phyloP scores from a whole-genome alignment of 441 rosid species.

The Pelargonium cotyledonis region DNA sequence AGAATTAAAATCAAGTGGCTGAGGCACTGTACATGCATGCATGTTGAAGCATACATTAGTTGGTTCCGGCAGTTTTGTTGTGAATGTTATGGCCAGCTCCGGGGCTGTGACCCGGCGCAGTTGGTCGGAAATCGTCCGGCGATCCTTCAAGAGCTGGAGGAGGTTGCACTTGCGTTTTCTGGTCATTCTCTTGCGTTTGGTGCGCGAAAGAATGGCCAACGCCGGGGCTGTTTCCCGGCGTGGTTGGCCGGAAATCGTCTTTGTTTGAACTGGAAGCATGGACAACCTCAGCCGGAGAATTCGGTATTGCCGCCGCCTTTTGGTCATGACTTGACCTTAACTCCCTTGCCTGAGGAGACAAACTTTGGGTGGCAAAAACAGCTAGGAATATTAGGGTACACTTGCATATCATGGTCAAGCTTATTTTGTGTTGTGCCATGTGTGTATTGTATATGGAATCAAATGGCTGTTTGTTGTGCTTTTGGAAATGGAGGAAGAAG shows the following conservation, averaged over 20 bases:
- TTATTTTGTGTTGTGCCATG: background rate
- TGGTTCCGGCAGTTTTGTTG: background rate
- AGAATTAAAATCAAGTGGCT: too few species aligned
- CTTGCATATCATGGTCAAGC: background rate
- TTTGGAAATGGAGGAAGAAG: background rate
- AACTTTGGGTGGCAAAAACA: background rate
- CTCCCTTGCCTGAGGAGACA: background rate
- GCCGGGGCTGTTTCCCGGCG: conserved; percentile 17
- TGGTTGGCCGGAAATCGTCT: conserved; percentile 17
- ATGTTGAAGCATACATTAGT: background rate
- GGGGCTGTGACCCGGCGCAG: conserved; percentile 23
- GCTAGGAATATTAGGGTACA: background rate
- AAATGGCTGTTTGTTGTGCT: too few species aligned
- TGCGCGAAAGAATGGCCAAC: conserved; percentile 17
- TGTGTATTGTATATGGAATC: too few species aligned
- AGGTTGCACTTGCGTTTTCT: background rate
- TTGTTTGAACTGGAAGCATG: background rate
- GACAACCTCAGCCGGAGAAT: too few species aligned
- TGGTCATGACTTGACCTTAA: background rate
- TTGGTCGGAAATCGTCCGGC: conserved; percentile 30
- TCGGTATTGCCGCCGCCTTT: background rate
- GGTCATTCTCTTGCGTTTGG: background rate
- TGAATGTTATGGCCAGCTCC: conserved; percentile 20
- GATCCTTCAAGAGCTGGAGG: background rate
- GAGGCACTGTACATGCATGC: background rate